phyloP scores from a whole-genome alignment of 805 yeast species.

The Suhomyces xylopsoci region DNA sequence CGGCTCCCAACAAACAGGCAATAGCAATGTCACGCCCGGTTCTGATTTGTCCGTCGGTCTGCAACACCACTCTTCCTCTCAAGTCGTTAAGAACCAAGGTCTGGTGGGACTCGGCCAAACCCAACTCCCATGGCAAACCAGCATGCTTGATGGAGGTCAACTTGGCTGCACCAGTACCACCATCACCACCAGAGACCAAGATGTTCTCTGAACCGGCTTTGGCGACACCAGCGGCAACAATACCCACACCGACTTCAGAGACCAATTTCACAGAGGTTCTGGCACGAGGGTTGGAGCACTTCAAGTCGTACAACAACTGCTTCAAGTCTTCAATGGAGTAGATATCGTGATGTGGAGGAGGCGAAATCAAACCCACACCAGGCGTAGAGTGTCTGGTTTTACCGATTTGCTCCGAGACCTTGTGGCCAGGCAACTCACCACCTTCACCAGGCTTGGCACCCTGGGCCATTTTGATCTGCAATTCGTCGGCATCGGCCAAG shows the following conservation, averaged over 20 bases:
- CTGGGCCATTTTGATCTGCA: slow-evolving; percentile 98
- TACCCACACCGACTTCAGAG: slow-evolving; percentile 98
- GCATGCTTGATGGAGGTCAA: slow-evolving; percentile 97
- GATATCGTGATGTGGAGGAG: slow-evolving; percentile 98
- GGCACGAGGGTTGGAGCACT: slow-evolving; percentile 96
- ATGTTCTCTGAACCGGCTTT: slow-evolving; percentile 98
- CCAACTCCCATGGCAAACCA: slow-evolving; percentile 98
- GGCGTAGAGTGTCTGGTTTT: slow-evolving; percentile 95
- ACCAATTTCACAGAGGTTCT: slow-evolving; percentile 95
- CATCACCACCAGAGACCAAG: slow-evolving; percentile 95
- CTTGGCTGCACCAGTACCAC: slow-evolving; percentile 99
- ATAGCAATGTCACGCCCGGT: slow-evolving; percentile 97
- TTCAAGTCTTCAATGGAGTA: slow-evolving; percentile 97
- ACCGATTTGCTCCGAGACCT: slow-evolving; percentile 84
- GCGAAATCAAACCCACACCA: slow-evolving; percentile 94
- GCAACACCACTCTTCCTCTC: slow-evolving; percentile 92
- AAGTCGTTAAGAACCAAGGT: slow-evolving; percentile 92
- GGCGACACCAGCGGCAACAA: slow-evolving; percentile 98
- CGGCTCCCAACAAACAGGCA: slow-evolving; percentile 96
- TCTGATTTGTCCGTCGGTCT: slow-evolving; percentile 97
- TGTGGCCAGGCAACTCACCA: slow-evolving; percentile 96
- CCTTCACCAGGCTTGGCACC: slow-evolving; percentile 99
- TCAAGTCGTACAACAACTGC: slow-evolving; percentile 92
- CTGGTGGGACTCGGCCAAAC: slow-evolving; percentile 97
- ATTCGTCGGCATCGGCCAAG: slow-evolving; percentile 93